Evolutionary conservation across 306 rosid species (phyloP).

Genomic region (Fragaria vesca): DNA sequence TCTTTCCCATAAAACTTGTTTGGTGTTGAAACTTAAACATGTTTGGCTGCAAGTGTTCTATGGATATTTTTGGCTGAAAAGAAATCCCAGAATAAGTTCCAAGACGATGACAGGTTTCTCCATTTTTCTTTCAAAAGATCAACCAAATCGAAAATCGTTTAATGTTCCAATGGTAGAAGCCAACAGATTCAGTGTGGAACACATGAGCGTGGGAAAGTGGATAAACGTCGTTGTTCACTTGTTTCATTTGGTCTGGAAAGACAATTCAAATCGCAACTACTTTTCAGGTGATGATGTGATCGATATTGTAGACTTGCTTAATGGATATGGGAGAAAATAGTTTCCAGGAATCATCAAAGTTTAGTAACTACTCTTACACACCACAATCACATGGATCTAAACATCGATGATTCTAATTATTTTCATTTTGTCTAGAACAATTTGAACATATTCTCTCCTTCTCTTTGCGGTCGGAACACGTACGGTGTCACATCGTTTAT

Average conservation of each 20-base stretch:
- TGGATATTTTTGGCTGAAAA: neutral
- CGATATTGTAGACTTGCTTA: neutral
- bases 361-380: neutral
- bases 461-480: no score
- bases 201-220: neutral
- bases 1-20: neutral
- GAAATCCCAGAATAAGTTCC: neutral
- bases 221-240: neutral
- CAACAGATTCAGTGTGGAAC: neutral
- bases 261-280: neutral
- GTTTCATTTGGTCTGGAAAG: neutral
- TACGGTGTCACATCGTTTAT: no score
- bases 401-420: no score
- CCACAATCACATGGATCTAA: neutral
- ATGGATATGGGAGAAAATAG: neutral
- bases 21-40: neutral
- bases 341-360: neutral
- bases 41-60: neutral
- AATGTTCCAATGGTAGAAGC: neutral
- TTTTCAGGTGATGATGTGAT: neutral
- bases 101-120: neutral
- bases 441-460: no score
- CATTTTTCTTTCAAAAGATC: neutral
- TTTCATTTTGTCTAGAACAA: no score
- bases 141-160: neutral